Evolutionary conservation across 345 rosid species (phyloP).

Genomic region (Acer yangbiense): DNA sequence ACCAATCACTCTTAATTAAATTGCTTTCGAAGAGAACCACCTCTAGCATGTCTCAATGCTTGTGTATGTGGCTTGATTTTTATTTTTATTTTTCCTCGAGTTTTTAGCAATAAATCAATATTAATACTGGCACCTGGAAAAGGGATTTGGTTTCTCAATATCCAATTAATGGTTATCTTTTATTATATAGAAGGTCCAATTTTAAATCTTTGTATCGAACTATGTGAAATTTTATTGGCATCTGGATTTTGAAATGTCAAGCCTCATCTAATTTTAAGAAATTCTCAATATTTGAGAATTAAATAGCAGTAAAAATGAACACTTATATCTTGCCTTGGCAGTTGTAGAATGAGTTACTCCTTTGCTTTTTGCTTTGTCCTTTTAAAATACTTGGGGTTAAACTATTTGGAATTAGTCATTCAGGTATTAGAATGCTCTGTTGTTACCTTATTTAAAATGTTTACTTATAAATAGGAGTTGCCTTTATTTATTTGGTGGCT

Average conservation of each 20-base stretch:
- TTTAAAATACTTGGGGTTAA: background rate
- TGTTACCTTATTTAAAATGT: slow-evolving; percentile 4
- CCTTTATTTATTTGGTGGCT: slow-evolving; percentile 16
- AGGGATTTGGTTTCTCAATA: slow-evolving; percentile 1
- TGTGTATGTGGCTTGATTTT: background rate
- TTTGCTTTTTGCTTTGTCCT: slow-evolving; percentile 1
- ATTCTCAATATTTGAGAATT: background rate
- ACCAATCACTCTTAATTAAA: slow-evolving; percentile 7
- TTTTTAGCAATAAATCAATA: background rate
- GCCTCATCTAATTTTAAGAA: background rate
- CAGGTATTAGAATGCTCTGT: background rate
- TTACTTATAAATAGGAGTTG: background rate
- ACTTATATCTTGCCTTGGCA: background rate
- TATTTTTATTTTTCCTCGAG: background rate
- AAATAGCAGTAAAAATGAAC: background rate
- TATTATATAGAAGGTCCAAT: background rate
- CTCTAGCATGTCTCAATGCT: slow-evolving; percentile 2
- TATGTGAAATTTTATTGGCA: slow-evolving; percentile 6
- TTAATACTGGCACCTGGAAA: background rate
- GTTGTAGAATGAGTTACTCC: background rate
- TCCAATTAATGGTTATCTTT: background rate
- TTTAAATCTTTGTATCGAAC: background rate
- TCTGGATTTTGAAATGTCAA: background rate
- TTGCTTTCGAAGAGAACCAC: background rate
- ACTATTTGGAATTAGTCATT: slow-evolving; percentile 2